Evolutionary conservation across 2,329 filamentous ascomycete genomes (phyloP).

Genomic region (Amesomyces nigricolor): DNA sequence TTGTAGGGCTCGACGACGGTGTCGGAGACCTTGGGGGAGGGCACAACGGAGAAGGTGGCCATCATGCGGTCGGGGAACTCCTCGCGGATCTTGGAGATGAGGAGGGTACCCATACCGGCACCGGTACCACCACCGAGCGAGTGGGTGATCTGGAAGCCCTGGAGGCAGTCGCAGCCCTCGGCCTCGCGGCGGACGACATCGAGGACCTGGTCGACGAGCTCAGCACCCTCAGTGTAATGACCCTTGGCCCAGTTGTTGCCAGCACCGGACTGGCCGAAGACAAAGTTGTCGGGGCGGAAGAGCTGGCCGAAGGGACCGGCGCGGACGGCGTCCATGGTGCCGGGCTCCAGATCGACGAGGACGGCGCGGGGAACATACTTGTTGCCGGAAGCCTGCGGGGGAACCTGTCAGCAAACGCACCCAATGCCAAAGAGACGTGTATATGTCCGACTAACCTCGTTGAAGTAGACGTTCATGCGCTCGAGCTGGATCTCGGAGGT

Average conservation of each 20-base stretch:
- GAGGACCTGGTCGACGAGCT: slow-evolving; percentile 96
- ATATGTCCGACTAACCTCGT: slow-evolving; percentile 36
- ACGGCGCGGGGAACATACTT: slow-evolving; percentile 99
- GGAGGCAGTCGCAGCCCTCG: slow-evolving; percentile 97
- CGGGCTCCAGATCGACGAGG: slow-evolving; percentile 98
- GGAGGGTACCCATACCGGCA: slow-evolving; percentile 98
- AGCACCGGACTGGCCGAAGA: slow-evolving; percentile 98
- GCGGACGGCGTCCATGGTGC: slow-evolving; percentile 99
- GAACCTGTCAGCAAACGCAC: slow-evolving; percentile 18
- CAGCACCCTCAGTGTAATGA: slow-evolving; percentile 99
- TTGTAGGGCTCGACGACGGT: slow-evolving; percentile 99
- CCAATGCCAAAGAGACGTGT: not conserved
- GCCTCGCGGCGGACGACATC: slow-evolving; percentile 98
- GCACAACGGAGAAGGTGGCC: slow-evolving; percentile 98
- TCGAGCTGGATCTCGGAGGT: slow-evolving; percentile 98
- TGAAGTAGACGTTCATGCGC: slow-evolving; percentile 99
- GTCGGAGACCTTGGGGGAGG: slow-evolving; percentile 98
- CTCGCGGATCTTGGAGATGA: slow-evolving; percentile 99
- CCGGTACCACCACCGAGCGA: slow-evolving; percentile 99
- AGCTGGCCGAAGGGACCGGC: slow-evolving; percentile 97
- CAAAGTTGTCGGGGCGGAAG: slow-evolving; percentile 99
- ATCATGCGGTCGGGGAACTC: slow-evolving; percentile 99
- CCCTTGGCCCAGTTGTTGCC: slow-evolving; percentile 99
- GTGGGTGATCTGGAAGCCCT: slow-evolving; percentile 99
- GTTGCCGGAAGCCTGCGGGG: slow-evolving; percentile 77